Evolutionary conservation across 2,329 filamentous ascomycete genomes (phyloP).

Genomic region (Neonectria coccinea): DNA sequence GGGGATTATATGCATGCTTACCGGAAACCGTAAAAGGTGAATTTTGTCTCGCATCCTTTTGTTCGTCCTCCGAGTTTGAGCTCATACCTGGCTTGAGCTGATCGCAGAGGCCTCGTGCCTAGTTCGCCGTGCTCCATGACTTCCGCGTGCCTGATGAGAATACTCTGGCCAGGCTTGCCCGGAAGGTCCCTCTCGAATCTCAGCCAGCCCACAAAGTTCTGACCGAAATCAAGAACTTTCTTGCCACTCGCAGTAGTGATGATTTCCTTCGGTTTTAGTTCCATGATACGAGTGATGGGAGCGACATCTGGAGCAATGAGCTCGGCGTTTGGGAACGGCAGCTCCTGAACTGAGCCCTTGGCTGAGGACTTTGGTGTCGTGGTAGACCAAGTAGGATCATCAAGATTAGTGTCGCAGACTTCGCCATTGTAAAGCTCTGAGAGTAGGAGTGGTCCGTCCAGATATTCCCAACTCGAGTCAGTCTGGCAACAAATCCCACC

Average conservation of each 20-base stretch:
- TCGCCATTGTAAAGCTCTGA: conserved; percentile 26
- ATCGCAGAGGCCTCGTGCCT: conserved; percentile 41
- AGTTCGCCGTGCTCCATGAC: conserved; percentile 64
- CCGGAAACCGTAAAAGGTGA: conserved; percentile 68
- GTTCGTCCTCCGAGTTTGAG: conserved; percentile 20
- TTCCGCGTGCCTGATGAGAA: conserved; percentile 65
- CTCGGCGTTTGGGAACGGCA: conserved; percentile 37
- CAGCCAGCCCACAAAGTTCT: conserved; percentile 67
- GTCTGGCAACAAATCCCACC: conserved; percentile 45
- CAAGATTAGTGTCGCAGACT: conserved; percentile 19
- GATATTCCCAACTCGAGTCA: conserved; percentile 50
- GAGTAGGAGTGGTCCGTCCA: conserved; percentile 13
- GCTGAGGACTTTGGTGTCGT: neutral
- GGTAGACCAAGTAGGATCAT: conserved; percentile 12
- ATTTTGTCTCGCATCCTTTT: conserved; percentile 48
- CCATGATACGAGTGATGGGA: conserved; percentile 45
- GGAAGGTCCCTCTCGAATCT: conserved; percentile 47
- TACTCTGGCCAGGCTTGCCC: conserved; percentile 54
- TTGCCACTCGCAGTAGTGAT: conserved; percentile 55
- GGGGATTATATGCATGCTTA: conserved; percentile 62
- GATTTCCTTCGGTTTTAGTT: conserved; percentile 30
- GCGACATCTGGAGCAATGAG: conserved; percentile 55
- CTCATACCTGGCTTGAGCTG: conserved; percentile 29
- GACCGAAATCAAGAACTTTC: conserved; percentile 66
- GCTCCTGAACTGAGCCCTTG: conserved; percentile 1